A percentile compares a stretch with the other conserved stretches of the same genome.
Evolutionary conservation across 176 grass and related monocot genomes (phyloP).

Genomic region (Avena insularis): DNA sequence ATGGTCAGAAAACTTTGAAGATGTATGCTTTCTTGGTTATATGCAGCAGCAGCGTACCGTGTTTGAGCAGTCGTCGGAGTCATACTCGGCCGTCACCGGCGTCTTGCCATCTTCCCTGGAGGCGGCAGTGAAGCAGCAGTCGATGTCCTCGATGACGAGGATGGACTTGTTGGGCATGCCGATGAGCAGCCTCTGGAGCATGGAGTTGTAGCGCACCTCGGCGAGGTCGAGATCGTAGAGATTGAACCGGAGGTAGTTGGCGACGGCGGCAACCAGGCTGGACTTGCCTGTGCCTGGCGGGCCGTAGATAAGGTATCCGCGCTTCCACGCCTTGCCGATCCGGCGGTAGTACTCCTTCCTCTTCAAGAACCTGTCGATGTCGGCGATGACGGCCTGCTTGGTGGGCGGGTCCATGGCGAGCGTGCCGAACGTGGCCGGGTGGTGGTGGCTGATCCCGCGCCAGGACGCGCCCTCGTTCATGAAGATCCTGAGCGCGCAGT

Average conservation of each 20-base stretch:
- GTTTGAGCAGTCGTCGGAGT: background rate
- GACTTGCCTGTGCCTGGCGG: slow-evolving; percentile 41
- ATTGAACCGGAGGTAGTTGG: slow-evolving; percentile 44
- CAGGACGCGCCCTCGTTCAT: slow-evolving; percentile 32
- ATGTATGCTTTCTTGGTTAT: background rate
- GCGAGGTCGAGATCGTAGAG: slow-evolving; percentile 45
- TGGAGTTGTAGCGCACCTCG: background rate
- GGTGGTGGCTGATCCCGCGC: slow-evolving; percentile 45
- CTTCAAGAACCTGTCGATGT: slow-evolving; percentile 37
- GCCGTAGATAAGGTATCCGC: slow-evolving; percentile 47
- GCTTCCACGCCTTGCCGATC: slow-evolving; percentile 61
- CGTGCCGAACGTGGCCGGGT: slow-evolving; percentile 72
- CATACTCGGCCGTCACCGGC: background rate
- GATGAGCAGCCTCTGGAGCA: slow-evolving; percentile 3
- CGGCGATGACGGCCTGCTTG: slow-evolving; percentile 21
- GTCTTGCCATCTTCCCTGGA: background rate
- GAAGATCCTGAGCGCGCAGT: slow-evolving; percentile 39
- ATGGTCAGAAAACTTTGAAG: background rate
- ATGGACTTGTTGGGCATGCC: slow-evolving; percentile 19
- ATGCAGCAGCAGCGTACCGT: background rate
- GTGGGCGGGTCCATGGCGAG: slow-evolving; percentile 53
- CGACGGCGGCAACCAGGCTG: slow-evolving; percentile 44
- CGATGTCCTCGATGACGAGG: slow-evolving; percentile 41
- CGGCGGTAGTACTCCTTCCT: slow-evolving; percentile 39
- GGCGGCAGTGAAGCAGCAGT: slow-evolving; percentile 21